Percentiles rank a stretch among this genome's conserved stretches.
These are phyloP conservation scores for Cladosporium halotolerans DNA, from an alignment of 2,329 filamentous ascomycete genomes.

Conservation along the genomic window DNA sequence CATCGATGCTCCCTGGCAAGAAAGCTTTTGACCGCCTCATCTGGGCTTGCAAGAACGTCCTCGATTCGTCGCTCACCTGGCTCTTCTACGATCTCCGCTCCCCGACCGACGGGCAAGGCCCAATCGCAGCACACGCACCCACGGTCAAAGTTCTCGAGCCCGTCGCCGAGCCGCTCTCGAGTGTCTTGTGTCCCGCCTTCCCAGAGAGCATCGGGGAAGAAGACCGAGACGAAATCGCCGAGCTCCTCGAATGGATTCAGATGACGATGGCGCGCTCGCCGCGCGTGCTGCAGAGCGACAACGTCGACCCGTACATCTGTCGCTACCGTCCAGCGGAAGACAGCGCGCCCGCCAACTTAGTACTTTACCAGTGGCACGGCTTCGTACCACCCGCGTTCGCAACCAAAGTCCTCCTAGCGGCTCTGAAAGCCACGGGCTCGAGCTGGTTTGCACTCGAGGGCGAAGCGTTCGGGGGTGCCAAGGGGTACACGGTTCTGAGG, in stretches of 20 bases:
- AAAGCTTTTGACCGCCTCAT: conserved; percentile 72
- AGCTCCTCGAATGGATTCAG: conserved; percentile 69
- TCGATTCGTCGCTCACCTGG: conserved; percentile 65
- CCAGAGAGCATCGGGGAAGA: conserved; percentile 32
- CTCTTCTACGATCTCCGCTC: conserved; percentile 60
- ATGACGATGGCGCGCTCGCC: conserved; percentile 61
- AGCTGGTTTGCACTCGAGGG: conserved; percentile 30
- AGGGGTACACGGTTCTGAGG: conserved; percentile 27
- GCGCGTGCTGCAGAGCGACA: conserved; percentile 52
- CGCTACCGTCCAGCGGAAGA: conserved; percentile 53
- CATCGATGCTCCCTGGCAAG: conserved; percentile 76
- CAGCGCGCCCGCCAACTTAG: conserved; percentile 21
- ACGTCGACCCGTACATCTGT: conserved; percentile 62
- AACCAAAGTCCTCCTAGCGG: conserved; percentile 22
- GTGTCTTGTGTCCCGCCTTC: conserved; percentile 28
- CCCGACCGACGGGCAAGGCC: conserved; percentile 6
- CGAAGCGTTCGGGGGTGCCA: conserved; percentile 23
- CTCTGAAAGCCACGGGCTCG: conserved; percentile 17
- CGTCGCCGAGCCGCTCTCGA: conserved; percentile 19
- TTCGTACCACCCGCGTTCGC: conserved; percentile 35
- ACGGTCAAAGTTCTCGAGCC: conserved; percentile 24
- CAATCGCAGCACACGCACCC: conserved; percentile 29
- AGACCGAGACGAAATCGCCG: conserved; percentile 57
- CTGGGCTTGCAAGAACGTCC: conserved; percentile 72
- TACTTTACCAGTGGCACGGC: conserved; percentile 37